Conservation (phyloP, 2,329 filamentous ascomycete species). For the Zymoseptoria pseudotritici region DNA sequence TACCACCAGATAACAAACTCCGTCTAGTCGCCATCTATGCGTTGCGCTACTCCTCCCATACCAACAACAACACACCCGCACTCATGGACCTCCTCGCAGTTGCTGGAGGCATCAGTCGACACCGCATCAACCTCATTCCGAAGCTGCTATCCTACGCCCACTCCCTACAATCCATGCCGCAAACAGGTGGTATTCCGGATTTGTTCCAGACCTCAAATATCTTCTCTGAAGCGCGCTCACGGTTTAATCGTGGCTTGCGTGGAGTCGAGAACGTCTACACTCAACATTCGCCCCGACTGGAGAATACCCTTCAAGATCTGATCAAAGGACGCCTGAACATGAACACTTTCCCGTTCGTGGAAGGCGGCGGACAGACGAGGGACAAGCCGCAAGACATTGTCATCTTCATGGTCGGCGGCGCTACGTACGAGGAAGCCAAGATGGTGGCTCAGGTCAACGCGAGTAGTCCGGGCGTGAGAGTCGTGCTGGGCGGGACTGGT, state of each 20-base stretch:
- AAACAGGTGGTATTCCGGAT: conserved; percentile 72
- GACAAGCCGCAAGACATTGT: conserved; percentile 97
- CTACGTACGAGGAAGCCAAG: conserved; percentile 95
- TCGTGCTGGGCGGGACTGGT: conserved; percentile 81
- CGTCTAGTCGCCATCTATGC: conserved; percentile 91
- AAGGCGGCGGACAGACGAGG: conserved; percentile 74
- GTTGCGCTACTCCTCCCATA: conserved; percentile 80
- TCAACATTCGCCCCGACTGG: conserved; percentile 84
- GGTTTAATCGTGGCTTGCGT: conserved; percentile 82
- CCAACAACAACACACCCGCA: conserved; percentile 74
- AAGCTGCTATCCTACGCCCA: conserved; percentile 80
- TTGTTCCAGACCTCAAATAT: conserved; percentile 88
- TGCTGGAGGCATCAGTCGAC: conserved; percentile 69
- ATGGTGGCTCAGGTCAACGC: conserved; percentile 93
- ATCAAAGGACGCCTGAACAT: conserved; percentile 86
- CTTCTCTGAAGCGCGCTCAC: conserved; percentile 77
- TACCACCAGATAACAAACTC: conserved; percentile 76
- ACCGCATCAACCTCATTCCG: conserved; percentile 69
- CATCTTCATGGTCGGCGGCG: conserved; percentile 87
- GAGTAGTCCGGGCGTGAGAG: conserved; percentile 75
- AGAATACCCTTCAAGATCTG: conserved; percentile 80
- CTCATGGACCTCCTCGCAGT: conserved; percentile 80
- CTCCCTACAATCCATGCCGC: conserved; percentile 63
- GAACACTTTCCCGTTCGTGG: conserved; percentile 86
- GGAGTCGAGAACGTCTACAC: conserved; percentile 99